Conservation (phyloP, 2,329 filamentous ascomycete species). For the Aaosphaeria pasadenensis region DNA sequence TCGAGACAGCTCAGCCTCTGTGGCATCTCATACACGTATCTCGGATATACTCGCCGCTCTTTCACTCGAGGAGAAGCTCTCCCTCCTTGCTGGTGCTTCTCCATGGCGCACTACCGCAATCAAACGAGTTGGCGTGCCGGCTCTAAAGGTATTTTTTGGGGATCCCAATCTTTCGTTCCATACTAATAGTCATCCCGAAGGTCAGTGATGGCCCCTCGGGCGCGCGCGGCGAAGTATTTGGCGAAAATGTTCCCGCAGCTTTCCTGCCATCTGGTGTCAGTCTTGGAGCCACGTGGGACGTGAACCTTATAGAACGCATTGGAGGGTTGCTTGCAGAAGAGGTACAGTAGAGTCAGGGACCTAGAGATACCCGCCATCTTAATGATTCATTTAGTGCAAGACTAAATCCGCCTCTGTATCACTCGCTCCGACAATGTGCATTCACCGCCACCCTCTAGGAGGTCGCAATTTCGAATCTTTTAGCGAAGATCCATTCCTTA, state of each 20-base stretch:
- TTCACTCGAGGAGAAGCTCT: not conserved
- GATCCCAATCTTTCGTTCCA: not conserved
- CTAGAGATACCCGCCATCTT: no score
- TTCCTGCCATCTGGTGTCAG: not conserved
- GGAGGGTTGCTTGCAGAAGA: not conserved
- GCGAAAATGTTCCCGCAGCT: not conserved
- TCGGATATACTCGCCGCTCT: no score
- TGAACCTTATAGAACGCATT: not conserved
- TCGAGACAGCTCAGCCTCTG: no score
- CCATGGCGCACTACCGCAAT: not conserved
- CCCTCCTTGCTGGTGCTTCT: not conserved
- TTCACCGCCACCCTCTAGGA: conserved; percentile 75
- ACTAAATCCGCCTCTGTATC: conserved; percentile 7
- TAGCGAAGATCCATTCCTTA: not conserved
- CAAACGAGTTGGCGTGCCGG: not conserved
- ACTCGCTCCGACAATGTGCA: conserved; percentile 74
- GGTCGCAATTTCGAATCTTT: not conserved
- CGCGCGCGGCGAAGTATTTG: not conserved
- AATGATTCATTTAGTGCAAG: not conserved
- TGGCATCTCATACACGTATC: no score
- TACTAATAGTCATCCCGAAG: not conserved
- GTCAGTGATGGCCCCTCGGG: not conserved
- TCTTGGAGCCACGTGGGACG: not conserved
- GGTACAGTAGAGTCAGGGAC: not conserved
- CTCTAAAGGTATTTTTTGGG: not conserved